These are phyloP conservation scores for Parafenestella ontariensis DNA, from an alignment of 2,329 filamentous ascomycete genomes.

Conservation along the genomic window DNA sequence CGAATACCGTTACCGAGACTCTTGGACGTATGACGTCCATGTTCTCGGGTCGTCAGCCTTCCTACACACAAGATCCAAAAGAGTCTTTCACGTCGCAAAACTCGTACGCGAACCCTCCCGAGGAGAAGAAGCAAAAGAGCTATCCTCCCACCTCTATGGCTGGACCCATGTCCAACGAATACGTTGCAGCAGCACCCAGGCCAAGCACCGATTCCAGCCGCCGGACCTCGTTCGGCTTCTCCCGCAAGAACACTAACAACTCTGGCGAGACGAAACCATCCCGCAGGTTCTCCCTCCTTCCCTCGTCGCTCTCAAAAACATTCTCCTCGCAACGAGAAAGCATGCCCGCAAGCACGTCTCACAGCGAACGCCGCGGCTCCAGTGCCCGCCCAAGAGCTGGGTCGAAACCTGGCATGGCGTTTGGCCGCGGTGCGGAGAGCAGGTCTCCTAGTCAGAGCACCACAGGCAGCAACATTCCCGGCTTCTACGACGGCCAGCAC, in stretches of 20 bases:
- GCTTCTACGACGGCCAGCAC: constrained; percentile 52
- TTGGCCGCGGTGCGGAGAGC: constrained; percentile 51
- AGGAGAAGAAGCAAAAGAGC: constrained; percentile 68
- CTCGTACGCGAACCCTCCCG: constrained; percentile 51
- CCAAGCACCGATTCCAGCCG: constrained; percentile 58
- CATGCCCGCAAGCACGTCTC: constrained; percentile 35
- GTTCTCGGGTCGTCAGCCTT: constrained; percentile 65
- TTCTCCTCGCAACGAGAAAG: constrained; percentile 50
- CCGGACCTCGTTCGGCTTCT: constrained; percentile 59
- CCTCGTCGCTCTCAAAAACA: constrained; percentile 56
- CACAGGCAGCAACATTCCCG: constrained; percentile 52
- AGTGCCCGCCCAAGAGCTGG: constrained; percentile 37
- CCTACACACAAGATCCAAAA: constrained; percentile 39
- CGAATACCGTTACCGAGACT: constrained; percentile 72
- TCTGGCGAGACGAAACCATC: constrained; percentile 48
- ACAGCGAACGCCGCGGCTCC: constrained; percentile 45
- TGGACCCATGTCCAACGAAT: constrained; percentile 69
- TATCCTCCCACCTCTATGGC: constrained; percentile 95
- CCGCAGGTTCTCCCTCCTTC: constrained; percentile 59
- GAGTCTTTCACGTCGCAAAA: constrained; percentile 53
- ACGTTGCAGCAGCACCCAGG: constrained; percentile 44
- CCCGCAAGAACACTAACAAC: constrained; percentile 53
- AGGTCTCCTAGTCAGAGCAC: constrained; percentile 56
- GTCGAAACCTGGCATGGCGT: constrained; percentile 51
- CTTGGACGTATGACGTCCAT: constrained; percentile 82